Evolutionary conservation across 352 stramenopile genomes (phyloP), one percentile per base, ranked within the genome.

Genomic region (Phytophthora sojae): DNA sequence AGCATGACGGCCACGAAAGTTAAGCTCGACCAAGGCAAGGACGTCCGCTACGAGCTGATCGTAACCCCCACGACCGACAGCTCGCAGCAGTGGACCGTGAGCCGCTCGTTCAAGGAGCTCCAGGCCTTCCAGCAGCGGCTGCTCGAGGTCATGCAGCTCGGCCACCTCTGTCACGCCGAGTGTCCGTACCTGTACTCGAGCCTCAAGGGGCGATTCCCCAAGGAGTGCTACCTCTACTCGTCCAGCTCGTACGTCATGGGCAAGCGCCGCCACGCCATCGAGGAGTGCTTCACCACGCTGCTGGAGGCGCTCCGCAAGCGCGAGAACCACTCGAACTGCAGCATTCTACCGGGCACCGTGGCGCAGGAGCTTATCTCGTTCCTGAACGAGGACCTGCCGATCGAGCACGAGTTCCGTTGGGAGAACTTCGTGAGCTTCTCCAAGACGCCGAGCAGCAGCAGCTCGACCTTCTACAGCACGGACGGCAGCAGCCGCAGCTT

Each of bases 111-210:
- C 53, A 76, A 83, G 32, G 79, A 91, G 61, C 85, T 89, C 64
- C 57, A 73, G 15, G 47, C 44, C 12, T 77, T 90, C 26, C 79
- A 88, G 39, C 70, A 71, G 12, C 57, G 57, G 1, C 26, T 82
- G 21, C 57, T 86, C 5, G 47, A 59, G 5, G 79, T 66, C 30
- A 76, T 92, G 54, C 72, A 88, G 23, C 82, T 88, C 61, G 85
- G 82, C 32, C 82, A 90, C 65, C 67, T 80, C 8, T 92, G 82
- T 51, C 65, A 79, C 29, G 82, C 73, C 29, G 61, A 64, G 29
- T 90, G 82, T 54, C 79, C 81, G 25, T 92, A 83, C 69, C 65
- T 91, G 32, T 94, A 88, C 73, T 87, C 87, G 76, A 88, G 75
- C 57, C 65, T 82, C 32, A 86, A 83, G 21, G 81, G 84, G 21